Base-by-base conservation (phyloP, 2,329 filamentous ascomycete genomes). In the Bertia moriformis region DNA sequence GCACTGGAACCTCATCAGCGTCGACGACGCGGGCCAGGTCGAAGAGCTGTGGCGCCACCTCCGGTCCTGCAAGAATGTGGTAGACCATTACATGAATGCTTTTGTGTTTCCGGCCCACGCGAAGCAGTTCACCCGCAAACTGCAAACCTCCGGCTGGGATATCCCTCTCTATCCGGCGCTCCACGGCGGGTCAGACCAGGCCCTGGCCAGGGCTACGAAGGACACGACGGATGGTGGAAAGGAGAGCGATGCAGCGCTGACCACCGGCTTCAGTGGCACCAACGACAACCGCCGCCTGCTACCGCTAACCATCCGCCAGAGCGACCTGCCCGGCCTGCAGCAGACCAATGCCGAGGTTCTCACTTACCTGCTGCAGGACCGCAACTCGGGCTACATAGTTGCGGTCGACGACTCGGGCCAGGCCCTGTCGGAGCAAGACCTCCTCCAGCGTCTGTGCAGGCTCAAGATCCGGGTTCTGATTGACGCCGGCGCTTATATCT, bases 231-330 rank as follows among this genome's bases (percentile, higher is more conserved):
- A n/a, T n/a, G n/a, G n/a, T n/a, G n/a, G n/a, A n/a, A n/a, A n/a
- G n/a, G n/a, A n/a, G n/a, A n/a, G n/a, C n/a, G 41, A 45, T 4
- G 43, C 49, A 1, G 10, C 24, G 10, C 32, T 35, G 5, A 80
- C 77, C 0, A 83, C 78, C 0, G 80, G 80, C 0, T 86, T 87
- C 49, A 80, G 73, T 5, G 80, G 80, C 0, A 85, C 81, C 0
- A 84, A 82, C 35, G 80, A 85, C 48, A 74, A 70, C 15, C 62
- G 67, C 27, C 57, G 55, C 0, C 60, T 80, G 22, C 53, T 84
- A 0, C 80, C 80, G 0, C 51, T 74, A n/a, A 73, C 64, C 0
- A 72, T 84, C 15, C 51, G 58, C 14, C 78, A 84, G 39, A 54
- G 70, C 0, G 77, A 85, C 42, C 60, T 85, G 0, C 55, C 61